Evolutionary conservation across 2,329 filamentous ascomycete species (phyloP).

Genomic region (Pseudogymnoascus sp.): DNA sequence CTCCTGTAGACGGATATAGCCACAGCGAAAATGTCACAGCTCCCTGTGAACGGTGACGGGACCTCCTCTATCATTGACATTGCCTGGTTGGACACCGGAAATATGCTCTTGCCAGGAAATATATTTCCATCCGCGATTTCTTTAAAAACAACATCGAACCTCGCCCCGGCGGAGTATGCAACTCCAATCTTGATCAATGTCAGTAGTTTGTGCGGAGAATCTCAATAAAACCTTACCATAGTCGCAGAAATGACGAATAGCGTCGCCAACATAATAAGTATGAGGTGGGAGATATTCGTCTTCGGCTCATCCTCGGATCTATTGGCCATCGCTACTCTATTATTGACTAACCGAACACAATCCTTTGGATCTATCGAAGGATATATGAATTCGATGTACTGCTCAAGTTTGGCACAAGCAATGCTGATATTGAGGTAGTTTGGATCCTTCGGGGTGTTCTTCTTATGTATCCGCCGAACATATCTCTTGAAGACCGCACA

Average conservation of each 20-base stretch:
- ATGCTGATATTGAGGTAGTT: conserved; percentile 88
- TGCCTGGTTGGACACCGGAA: not conserved
- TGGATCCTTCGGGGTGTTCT: conserved; percentile 88
- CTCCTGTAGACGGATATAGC: not conserved
- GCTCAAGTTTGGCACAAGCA: conserved; percentile 85
- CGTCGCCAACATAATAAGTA: conserved; percentile 56
- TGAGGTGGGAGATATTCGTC: conserved; percentile 52
- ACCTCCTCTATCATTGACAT: not conserved
- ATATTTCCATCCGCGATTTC: not conserved
- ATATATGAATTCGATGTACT: conserved; percentile 92
- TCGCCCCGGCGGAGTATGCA: not conserved
- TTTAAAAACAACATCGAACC: not conserved
- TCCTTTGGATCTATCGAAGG: conserved; percentile 68
- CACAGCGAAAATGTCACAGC: not conserved
- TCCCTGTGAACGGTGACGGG: not conserved
- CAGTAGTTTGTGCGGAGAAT: not conserved
- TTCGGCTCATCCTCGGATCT: conserved; percentile 41
- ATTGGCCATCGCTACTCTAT: conserved; percentile 30
- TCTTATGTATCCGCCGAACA: conserved; percentile 73
- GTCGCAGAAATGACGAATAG: conserved; percentile 60
- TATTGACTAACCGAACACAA: conserved; percentile 35
- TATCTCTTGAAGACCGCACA: conserved; percentile 77
- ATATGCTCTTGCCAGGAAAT: not conserved
- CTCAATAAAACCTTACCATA: conserved; percentile 57
- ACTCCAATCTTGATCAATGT: not conserved